A percentile compares a stretch with the other conserved stretches of the same genome.
Conservation (phyloP, 2,329 filamentous ascomycete genomes). For the Aschersonia sp. region DNA sequence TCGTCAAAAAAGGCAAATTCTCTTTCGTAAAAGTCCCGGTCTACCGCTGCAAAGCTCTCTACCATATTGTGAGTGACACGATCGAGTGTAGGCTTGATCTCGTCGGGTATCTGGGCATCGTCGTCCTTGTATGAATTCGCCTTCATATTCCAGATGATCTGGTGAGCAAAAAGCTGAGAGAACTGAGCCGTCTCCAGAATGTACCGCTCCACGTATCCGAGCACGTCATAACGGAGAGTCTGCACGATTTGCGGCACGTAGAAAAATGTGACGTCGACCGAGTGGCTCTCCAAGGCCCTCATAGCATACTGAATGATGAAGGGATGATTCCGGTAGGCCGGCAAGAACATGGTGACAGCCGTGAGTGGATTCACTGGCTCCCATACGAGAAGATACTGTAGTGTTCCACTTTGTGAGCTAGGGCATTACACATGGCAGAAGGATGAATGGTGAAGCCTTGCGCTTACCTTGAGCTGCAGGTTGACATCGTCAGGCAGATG, state of each 20-base stretch:
- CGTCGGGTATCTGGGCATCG: conserved; percentile 75
- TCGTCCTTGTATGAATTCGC: conserved; percentile 98
- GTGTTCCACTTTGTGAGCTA: background rate
- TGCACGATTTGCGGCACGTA: conserved; percentile 98
- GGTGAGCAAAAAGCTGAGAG: conserved; percentile 95
- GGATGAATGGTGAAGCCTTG: too few relatives aligned
- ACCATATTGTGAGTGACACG: conserved; percentile 77
- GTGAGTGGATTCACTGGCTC: conserved; percentile 82
- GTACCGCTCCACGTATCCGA: conserved; percentile 92
- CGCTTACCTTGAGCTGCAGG: conserved; percentile 58
- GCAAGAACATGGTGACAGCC: conserved; percentile 84
- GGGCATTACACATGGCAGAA: too few relatives aligned
- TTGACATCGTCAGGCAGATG: conserved; percentile 65
- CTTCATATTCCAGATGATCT: conserved; percentile 99
- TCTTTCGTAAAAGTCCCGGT: conserved; percentile 77
- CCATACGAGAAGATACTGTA: conserved; percentile 82
- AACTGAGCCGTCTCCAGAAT: conserved; percentile 95
- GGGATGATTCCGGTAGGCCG: conserved; percentile 79
- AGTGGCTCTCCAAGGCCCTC: conserved; percentile 82
- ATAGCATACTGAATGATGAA: conserved; percentile 95
- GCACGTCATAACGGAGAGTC: conserved; percentile 75
- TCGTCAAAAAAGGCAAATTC: conserved; percentile 98
- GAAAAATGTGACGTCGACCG: conserved; percentile 96
- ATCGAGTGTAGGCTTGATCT: conserved; percentile 86
- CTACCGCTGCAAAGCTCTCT: conserved; percentile 61